Evolutionary conservation across 495 filamentous ascomycete species (phyloP).

Genomic region (Podospora sp.): DNA sequence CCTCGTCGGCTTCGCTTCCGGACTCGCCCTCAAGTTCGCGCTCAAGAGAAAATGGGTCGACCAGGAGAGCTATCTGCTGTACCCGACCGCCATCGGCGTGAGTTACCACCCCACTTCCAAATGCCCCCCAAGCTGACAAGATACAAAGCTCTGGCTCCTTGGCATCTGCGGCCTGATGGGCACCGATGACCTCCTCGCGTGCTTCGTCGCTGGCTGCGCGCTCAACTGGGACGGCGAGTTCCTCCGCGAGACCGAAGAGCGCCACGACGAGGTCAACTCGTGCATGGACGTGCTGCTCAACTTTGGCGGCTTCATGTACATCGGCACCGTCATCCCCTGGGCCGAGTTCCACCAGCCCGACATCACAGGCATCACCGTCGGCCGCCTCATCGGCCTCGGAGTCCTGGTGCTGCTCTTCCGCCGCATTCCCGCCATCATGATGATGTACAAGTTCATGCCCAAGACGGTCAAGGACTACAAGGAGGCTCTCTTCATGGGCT

Average conservation of each 20-base stretch:
- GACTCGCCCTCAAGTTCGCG: conserved; percentile 59
- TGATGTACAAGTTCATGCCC: conserved; percentile 65
- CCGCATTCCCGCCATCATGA: conserved; percentile 43
- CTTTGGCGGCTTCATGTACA: conserved; percentile 82
- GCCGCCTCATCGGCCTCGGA: conserved; percentile 69
- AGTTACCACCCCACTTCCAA: conserved; percentile 10
- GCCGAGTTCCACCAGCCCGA: conserved; percentile 44
- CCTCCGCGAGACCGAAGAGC: conserved; percentile 73
- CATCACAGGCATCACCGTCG: conserved; percentile 39
- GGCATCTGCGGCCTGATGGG: conserved; percentile 83
- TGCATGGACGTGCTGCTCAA: conserved; percentile 78
- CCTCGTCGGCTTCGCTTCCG: conserved; percentile 64
- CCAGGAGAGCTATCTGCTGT: conserved; percentile 81
- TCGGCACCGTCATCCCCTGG: conserved; percentile 83
- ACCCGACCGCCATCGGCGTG: conserved; percentile 74
- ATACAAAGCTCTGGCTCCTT: conserved; percentile 63
- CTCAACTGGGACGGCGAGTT: conserved; percentile 90
- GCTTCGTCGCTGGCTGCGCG: conserved; percentile 85
- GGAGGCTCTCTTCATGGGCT: conserved; percentile 78
- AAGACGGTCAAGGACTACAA: conserved; percentile 58
- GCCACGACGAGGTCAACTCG: conserved; percentile 72
- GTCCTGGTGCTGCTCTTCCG: conserved; percentile 72
- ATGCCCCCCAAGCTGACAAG: conserved; percentile 20
- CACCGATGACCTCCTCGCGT: conserved; percentile 87
- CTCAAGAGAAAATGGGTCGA: conserved; percentile 74